These are phyloP conservation scores for Elsinoe batatas DNA, from an alignment of 2,329 filamentous ascomycete genomes.

Conservation along the genomic window DNA sequence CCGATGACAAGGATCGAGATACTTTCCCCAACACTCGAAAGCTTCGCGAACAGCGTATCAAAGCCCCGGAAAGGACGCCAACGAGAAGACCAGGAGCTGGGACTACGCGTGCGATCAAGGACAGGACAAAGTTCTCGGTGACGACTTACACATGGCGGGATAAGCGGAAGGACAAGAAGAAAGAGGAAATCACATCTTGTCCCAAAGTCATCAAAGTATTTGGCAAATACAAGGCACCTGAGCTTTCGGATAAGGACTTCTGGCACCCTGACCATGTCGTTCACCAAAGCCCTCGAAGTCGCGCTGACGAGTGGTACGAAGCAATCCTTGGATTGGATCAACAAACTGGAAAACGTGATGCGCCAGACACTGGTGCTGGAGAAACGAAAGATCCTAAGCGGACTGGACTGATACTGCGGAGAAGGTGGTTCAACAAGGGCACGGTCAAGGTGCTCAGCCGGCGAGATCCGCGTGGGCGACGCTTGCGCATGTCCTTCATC, in stretches of 20 bases:
- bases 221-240: too few species aligned
- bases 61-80: not conserved
- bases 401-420: not conserved
- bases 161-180: not conserved
- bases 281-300: not conserved
- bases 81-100: not conserved
- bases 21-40: not conserved
- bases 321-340: not conserved
- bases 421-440: not conserved
- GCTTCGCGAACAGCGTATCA: not conserved
- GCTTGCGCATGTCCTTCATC: not conserved
- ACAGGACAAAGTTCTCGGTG: not conserved
- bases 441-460: not conserved
- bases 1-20: not conserved
- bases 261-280: not conserved
- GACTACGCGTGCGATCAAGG: not conserved
- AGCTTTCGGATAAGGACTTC: not conserved
- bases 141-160: not conserved
- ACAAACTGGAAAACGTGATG: not conserved
- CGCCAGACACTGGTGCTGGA: not conserved
- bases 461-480: not conserved
- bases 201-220: not conserved
- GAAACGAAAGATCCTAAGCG: not conserved
- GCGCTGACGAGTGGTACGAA: constrained; percentile 15
- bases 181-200: not conserved